Evolutionary conservation across 257 asterid species (phyloP), one percentile per base, ranked within the genome.

Genomic region (Scutellaria baicalensis): DNA sequence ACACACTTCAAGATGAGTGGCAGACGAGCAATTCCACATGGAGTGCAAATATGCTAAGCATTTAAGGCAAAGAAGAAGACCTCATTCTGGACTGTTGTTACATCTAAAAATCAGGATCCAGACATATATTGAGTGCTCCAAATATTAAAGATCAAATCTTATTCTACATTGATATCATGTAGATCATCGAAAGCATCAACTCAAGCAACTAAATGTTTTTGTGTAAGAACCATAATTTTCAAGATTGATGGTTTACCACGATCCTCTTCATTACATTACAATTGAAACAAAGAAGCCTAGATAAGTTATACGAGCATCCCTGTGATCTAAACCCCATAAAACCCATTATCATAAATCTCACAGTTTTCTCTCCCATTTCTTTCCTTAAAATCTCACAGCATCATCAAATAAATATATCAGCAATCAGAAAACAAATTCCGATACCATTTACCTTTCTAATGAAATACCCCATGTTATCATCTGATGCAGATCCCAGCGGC

Each of bases 401-500:
- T 49, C 40, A 71, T 38, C 9, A 13, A 27, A 27, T 40, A 40
- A 55, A 3, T 11, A 23, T 18, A 39, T 9, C 18, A 61, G 17
- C 33, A 74, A 45, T 39, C 55, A 75, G 58, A 31, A 39, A 65
- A 51, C 45, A 63, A 8, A 12, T 6, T 27, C 27, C 64, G 64
- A 64, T 20, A n/a, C 18, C 20, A 17, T 56, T 18, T 76, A 94
- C 99, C 95, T 89, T 89, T 68, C 83, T 77, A 13, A 85, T 77
- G 75, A 84, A 86, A 82, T 84, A 81, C 59, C 76, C 86, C 64
- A 83, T 42, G 33, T 76, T 84, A 62, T 80, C 95, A 75, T 82
- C 84, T 75, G 84, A 69, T 16, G 62, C 63, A 10, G 83, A 67
- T 68, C 39, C 77, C 31, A 72, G 66, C 31, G 78, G 13, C 20